Evolutionary conservation across 2,329 filamentous ascomycete species (phyloP).

Genomic region (Fusarium goolgardi): DNA sequence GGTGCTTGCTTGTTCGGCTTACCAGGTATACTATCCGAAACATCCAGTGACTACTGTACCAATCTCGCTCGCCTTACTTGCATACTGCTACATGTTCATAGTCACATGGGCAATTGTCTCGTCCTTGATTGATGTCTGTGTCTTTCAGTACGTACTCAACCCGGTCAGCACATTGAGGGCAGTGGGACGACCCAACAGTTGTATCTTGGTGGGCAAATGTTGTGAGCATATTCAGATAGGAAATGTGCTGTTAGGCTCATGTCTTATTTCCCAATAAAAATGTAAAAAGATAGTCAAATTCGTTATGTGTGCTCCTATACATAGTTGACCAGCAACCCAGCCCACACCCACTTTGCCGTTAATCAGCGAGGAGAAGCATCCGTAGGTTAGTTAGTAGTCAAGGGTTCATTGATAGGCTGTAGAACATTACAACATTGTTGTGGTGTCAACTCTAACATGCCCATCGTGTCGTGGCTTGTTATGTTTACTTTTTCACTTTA

Average conservation of each 20-base stretch:
- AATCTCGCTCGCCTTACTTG: conserved; percentile 33
- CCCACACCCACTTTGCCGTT: conserved; percentile 19
- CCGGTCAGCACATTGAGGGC: not conserved
- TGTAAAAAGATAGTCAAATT: not conserved
- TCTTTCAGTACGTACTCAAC: not conserved
- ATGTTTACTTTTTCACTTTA: conserved; percentile 13
- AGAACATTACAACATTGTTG: conserved; percentile 16
- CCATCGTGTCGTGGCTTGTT: not conserved
- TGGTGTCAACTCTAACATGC: not conserved
- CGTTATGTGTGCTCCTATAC: not conserved
- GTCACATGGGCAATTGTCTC: conserved; percentile 15
- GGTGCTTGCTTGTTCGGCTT: conserved; percentile 16
- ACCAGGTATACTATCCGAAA: conserved; percentile 11
- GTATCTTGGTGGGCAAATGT: not conserved
- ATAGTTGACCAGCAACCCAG: conserved; percentile 8
- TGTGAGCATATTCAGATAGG: not conserved
- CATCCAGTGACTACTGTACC: not conserved
- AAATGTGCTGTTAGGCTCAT: not conserved
- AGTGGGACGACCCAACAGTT: conserved; percentile 5
- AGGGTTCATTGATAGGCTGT: conserved; percentile 9
- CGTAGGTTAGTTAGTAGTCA: not conserved
- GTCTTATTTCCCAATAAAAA: not conserved
- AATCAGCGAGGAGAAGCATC: conserved; percentile 20
- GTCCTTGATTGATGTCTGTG: conserved; percentile 1
- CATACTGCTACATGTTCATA: not conserved